Base-by-base conservation (phyloP, 768 basidiomycete genomes). In the Suillus cothurnatus region DNA sequence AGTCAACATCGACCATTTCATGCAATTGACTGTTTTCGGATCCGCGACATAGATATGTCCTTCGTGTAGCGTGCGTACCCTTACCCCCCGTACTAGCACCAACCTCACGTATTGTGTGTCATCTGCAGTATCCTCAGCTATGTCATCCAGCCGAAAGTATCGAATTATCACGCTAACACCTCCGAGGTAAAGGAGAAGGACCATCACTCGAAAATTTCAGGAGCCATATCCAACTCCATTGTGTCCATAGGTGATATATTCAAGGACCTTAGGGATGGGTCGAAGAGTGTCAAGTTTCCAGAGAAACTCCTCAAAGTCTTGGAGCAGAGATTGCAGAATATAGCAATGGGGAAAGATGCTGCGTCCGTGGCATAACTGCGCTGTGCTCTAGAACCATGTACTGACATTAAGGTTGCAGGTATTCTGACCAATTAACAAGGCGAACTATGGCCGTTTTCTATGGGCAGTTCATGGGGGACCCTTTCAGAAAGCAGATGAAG, bases 381-480 rank as follows among this genome's bases (percentile, higher is more conserved):
- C 47, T 61, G 41, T 58, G 39, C n/a, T 65, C 26, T 36, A 61
- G 60, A 41, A 67, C 62, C 62, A 58, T 57, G 47, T 31, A n/a
- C 55, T 66, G 31, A 65, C 64, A 36, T 49, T 3, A 7, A 50
- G 39, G 39, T 45, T 55, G 19, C 69, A 95, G 95, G 38, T 97
- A 94, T 77, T 90, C 91, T 15, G 96, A 97, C 74, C 94, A 95
- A 71, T 82, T 95, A 38, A 89, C 95, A 21, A 87, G 97, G 36
- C 85, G 94, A 63, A 94, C 93, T 1, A 91, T 97, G 84, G 96
- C 90, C 63, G 90, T 92, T 39, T 98, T 98, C 77, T 98, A 95
- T 74, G 91, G 90, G 15, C 93, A 94, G 67, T 94, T 93, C 76
- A 88, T 90, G 76, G 88, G 92, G 64, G 91, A 94, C 32, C 84